These are phyloP conservation scores for Diaporthe aspalathi DNA, from an alignment of 2,329 filamentous ascomycete genomes.

Conservation along the genomic window DNA sequence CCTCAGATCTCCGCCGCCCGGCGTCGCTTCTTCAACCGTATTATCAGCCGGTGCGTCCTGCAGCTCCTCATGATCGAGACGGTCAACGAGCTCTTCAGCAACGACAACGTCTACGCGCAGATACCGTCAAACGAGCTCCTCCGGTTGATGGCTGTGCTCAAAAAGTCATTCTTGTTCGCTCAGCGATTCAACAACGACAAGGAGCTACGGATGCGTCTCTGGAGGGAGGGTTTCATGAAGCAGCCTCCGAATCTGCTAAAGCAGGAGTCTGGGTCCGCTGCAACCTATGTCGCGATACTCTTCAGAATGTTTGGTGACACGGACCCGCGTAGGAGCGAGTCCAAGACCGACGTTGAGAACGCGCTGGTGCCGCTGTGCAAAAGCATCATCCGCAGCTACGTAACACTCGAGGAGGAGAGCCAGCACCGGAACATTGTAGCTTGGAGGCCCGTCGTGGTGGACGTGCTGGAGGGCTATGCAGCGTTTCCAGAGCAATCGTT, in stretches of 20 bases:
- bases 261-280: conserved; percentile 92
- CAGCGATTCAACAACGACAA: conserved; percentile 98
- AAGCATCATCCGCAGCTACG: conserved; percentile 90
- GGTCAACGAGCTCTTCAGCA: conserved; percentile 97
- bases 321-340: conserved; percentile 82
- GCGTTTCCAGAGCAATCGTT: conserved; percentile 87
- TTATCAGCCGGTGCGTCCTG: conserved; percentile 97
- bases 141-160: conserved; percentile 91
- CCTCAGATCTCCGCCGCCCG: conserved; percentile 93
- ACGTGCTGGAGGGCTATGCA: conserved; percentile 92
- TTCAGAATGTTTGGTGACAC: conserved; percentile 98
- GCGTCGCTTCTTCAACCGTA: conserved; percentile 97
- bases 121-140: conserved; percentile 92
- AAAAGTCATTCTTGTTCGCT: conserved; percentile 96
- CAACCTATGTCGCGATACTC: conserved; percentile 94
- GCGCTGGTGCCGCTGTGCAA: conserved; percentile 94
- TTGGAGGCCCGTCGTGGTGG: conserved; percentile 96
- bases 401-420: conserved; percentile 90
- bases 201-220: conserved; percentile 91
- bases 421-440: conserved; percentile 97
- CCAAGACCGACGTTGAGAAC: conserved; percentile 84
- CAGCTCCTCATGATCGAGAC: conserved; percentile 99
- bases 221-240: conserved; percentile 99
- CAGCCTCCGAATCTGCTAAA: conserved; percentile 97
- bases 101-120: conserved; percentile 91